Base-by-base conservation (phyloP, 371 early-diverging fungal genomes). In the Mortierella sp. region DNA sequence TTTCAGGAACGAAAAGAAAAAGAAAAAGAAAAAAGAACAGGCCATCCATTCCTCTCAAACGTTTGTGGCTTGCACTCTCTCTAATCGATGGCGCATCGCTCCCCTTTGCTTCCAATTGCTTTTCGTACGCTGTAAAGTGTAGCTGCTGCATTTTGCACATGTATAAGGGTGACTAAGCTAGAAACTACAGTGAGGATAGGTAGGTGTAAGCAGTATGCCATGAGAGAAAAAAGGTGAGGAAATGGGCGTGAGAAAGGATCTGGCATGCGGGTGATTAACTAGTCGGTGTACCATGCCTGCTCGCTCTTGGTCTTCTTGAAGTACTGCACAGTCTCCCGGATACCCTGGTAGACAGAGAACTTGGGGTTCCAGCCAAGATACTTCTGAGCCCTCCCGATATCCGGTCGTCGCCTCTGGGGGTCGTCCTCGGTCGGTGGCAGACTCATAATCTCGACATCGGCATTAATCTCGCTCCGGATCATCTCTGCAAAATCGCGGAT, bases 271-370 rank as follows among this genome's bases (percentile, higher is more conserved):
- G 5, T 32, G 16, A 4, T 32, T 60, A 44, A 44, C 71, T 78
- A 77, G 46, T 43, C 74, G 7, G 72, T 38, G 46, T 79, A 83
- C 75, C 71, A 75, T 12, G 56, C 71, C 48, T 83, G 84, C 70
- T 85, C 86, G 54, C 46, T 54, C 75, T 78, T 78, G 43, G 79
- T 78, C 29, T 81, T 81, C 77, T 78, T 81, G 29, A 97, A 96
- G 90, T 95, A 97, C 70, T 95, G 94, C 7, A 96, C 94, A n/a
- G 97, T 97, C 87, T 97, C 96, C 79, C 93, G 90, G 38, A 97
- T 91, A 4, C 96, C 96, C 79, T 97, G 96, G 76, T 89, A 84
- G 1, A 96, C 94, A 7, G 93, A 90, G 78, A 96, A 95, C 76
- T 89, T 87, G 11, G 97, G 97, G 72, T 92, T 88, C 97, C 97